Evolutionary conservation across 345 rosid species (phyloP).

Genomic region (Hevea brasiliensis): DNA sequence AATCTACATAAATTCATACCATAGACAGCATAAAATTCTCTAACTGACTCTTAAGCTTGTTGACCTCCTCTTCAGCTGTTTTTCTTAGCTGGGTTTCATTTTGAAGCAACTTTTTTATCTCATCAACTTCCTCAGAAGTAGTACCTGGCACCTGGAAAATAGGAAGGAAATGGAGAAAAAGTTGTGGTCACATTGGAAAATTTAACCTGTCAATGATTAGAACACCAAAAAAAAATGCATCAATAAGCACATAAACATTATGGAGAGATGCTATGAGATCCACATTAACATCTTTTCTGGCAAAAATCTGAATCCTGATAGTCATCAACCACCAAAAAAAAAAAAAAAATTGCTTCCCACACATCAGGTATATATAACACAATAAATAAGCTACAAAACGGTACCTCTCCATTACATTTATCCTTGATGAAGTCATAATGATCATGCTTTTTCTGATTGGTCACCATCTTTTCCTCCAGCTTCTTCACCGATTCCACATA

Average conservation of each 20-base stretch:
- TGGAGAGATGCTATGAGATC: not conserved
- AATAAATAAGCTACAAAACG: not conserved
- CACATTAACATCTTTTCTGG: not conserved
- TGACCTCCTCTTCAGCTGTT: slow-evolving; percentile 31
- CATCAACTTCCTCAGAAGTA: slow-evolving; percentile 25
- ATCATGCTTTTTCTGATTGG: slow-evolving; percentile 26
- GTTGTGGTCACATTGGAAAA: not conserved
- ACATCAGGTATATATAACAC: not conserved
- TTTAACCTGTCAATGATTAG: not conserved
- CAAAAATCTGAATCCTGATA: not conserved
- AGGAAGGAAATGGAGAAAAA: not conserved
- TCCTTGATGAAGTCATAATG: slow-evolving; percentile 17
- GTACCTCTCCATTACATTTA: slow-evolving; percentile 24
- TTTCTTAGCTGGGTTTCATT: slow-evolving; percentile 30
- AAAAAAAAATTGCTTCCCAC: not conserved
- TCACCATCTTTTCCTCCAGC: slow-evolving; percentile 33
- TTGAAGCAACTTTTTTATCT: slow-evolving; percentile 25
- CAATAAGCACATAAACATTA: not conserved
- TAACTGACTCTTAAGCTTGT: slow-evolving; percentile 25
- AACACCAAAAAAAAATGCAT: not conserved
- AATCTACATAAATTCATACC: slow-evolving; percentile 16
- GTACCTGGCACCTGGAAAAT: slow-evolving; percentile 16
- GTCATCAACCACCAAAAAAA: not conserved
- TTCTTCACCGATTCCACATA: slow-evolving; percentile 36
- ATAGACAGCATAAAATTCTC: slow-evolving; percentile 21